Evolutionary conservation across 2,329 filamentous ascomycete species (phyloP), one percentile per base, ranked within the genome.

Genomic region (Fusarium piperis): DNA sequence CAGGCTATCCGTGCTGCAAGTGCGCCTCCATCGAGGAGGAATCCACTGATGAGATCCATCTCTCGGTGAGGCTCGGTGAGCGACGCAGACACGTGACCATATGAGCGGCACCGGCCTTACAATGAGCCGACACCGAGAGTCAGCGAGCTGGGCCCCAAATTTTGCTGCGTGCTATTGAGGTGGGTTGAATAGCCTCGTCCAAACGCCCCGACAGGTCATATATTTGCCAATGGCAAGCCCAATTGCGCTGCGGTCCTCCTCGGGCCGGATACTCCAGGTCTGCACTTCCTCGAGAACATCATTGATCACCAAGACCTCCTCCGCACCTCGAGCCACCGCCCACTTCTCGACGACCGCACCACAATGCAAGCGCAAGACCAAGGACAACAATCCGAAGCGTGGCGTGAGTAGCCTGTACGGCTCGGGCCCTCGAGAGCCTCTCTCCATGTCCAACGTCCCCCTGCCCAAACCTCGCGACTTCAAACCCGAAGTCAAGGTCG

Each of bases 341-440:
- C 60, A 62, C 71, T 87, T 90, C 80, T 89, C 90, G 56, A 91
- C 89, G 64, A 87, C 88, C 58, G 82, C 82, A 70, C 83, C 80
- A 70, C 84, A 83, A 74, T 85, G 81, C 74, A 83, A 84, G 77
- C 83, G 84, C 81, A 84, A 83, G 78, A 81, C 78, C 68, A 89
- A 90, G 78, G 95, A 98, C 84, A 90, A 89, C 83, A 98, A 94
- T 85, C 91, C 88, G 72, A 84, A 89, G 68, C 92, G 96, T 68
- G 95, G 94, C 48, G 89, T 97, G 59, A 97, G 94, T 62, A 92
- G 91, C 26, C 87, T 97, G 64, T 91, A 93, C 73, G 88, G 92
- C 56, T 94, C 93, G 2, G 95, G 95, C 1, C 90, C 91, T 6
- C 89, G 91, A 59, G 90, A 92, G 79, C 89, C 88, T n/a, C 85